Percentiles rank a stretch among this genome's conserved stretches.
Conservation (phyloP, 1,139 yeast genomes). For the Magnusiomyces suaveolens region DNA sequence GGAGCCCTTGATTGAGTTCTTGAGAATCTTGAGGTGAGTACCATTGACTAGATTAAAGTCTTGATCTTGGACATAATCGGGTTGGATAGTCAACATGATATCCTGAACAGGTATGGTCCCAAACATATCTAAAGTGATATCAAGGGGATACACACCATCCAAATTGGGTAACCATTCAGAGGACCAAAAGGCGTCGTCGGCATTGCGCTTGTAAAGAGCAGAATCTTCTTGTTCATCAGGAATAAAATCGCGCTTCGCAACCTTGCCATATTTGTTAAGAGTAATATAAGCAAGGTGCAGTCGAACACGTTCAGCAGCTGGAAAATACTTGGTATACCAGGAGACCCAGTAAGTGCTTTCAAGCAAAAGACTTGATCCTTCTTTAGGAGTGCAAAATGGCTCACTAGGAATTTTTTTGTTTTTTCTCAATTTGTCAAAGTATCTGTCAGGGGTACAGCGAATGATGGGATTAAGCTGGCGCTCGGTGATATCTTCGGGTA, state of each 20-base stretch:
- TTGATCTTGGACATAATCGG: conserved; percentile 54
- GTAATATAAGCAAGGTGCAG: conserved; percentile 58
- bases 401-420: conserved; percentile 44
- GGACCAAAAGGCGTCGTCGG: conserved; percentile 47
- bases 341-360: conserved; percentile 64
- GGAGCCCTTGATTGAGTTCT: conserved; percentile 44
- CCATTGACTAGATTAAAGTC: conserved; percentile 42
- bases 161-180: conserved; percentile 63
- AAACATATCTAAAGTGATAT: conserved; percentile 54
- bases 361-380: conserved; percentile 44
- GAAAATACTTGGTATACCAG: conserved; percentile 63
- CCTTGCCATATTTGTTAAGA: conserved; percentile 45
- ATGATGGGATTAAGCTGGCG: conserved; percentile 64
- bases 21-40: conserved; percentile 46
- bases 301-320: conserved; percentile 45
- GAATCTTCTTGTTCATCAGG: conserved; percentile 5
- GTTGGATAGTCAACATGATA: conserved; percentile 58
- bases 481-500: conserved; percentile 46
- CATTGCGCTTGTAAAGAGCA: conserved; percentile 15
- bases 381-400: conserved; percentile 78
- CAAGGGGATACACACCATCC: conserved; percentile 56
- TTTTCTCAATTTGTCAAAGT: conserved; percentile 52
- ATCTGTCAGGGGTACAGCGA: conserved; percentile 74
- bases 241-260: conserved; percentile 26
- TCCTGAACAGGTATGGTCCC: conserved; percentile 37